These are phyloP conservation scores for Cladosporium sphaerospermum DNA, from an alignment of 2,329 filamentous ascomycete genomes.

Conservation along the genomic window DNA sequence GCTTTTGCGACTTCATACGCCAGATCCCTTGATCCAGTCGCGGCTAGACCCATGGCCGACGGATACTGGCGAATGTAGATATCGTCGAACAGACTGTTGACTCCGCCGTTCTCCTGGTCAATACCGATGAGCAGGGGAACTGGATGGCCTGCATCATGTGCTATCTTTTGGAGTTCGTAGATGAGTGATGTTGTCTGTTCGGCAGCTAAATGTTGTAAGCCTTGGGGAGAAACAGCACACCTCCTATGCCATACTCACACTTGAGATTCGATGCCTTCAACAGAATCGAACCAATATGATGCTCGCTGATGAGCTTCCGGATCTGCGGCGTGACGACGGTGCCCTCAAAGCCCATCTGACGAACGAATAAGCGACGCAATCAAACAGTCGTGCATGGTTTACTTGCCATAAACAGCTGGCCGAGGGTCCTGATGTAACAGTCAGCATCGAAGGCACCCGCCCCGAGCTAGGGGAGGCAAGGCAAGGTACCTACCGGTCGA, in stretches of 20 bases:
- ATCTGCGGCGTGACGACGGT: constrained; percentile 79
- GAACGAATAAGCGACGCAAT: constrained; percentile 35
- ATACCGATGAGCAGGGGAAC: constrained; percentile 84
- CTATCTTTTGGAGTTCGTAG: constrained; percentile 86
- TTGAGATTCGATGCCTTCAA: constrained; percentile 80
- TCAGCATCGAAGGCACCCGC: constrained; percentile 15
- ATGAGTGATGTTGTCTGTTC: constrained; percentile 83
- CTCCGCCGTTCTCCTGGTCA: constrained; percentile 96
- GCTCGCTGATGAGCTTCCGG: constrained; percentile 69
- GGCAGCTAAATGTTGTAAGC: constrained; percentile 58
- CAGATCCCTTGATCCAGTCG: constrained; percentile 75
- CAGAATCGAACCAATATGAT: constrained; percentile 83
- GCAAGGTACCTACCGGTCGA: constrained; percentile 58
- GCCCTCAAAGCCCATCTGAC: constrained; percentile 72
- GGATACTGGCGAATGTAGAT: constrained; percentile 95
- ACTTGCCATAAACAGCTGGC: constrained; percentile 32
- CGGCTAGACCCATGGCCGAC: constrained; percentile 94
- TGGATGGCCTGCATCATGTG: constrained; percentile 81
- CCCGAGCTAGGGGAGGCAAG: not conserved
- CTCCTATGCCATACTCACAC: constrained; percentile 44
- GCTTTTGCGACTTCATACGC: constrained; percentile 89
- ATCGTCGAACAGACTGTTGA: constrained; percentile 94
- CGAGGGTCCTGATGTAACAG: constrained; percentile 36
- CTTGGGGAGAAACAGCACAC: not conserved
- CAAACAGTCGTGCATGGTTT: constrained; percentile 2